Percentiles rank a stretch among this genome's conserved stretches.
These are phyloP conservation scores for Candida krabiensis DNA, from an alignment of 805 yeast genomes.

Conservation along the genomic window DNA sequence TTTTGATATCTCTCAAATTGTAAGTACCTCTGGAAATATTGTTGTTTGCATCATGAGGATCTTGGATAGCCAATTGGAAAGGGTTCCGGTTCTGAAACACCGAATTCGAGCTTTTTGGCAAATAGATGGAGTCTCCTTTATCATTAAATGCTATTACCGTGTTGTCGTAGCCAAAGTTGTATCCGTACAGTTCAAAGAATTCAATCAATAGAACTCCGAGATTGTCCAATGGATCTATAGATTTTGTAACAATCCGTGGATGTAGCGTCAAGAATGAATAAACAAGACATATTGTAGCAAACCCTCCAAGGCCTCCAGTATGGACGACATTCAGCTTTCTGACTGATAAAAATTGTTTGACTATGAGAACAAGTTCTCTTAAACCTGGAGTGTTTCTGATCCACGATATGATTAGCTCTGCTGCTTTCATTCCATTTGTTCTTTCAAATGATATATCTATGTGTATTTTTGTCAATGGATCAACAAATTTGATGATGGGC, in stretches of 20 bases:
- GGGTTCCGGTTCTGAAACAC: constrained; percentile 47
- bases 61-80: constrained; percentile 76
- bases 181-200: constrained; percentile 89
- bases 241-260: constrained; percentile 68
- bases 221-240: constrained; percentile 68
- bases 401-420: constrained; percentile 77
- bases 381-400: constrained; percentile 69
- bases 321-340: constrained; percentile 83
- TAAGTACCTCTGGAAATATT: constrained; percentile 85
- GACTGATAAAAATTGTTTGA: constrained; percentile 81
- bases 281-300: constrained; percentile 84
- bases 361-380: constrained; percentile 74
- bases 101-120: constrained; percentile 48
- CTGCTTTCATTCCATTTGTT: constrained; percentile 79
- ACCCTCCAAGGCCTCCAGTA: constrained; percentile 94
- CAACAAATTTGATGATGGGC: constrained; percentile 90
- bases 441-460: constrained; percentile 91
- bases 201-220: constrained; percentile 85
- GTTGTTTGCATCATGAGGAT: constrained; percentile 82
- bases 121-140: constrained; percentile 56
- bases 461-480: constrained; percentile 65
- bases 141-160: constrained; percentile 66
- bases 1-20: constrained; percentile 74
- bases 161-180: constrained; percentile 80
- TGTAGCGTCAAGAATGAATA: constrained; percentile 77